phyloP scores from a whole-genome alignment of 768 basidiomycete species.

The Coprinellus aureogranulatus region DNA sequence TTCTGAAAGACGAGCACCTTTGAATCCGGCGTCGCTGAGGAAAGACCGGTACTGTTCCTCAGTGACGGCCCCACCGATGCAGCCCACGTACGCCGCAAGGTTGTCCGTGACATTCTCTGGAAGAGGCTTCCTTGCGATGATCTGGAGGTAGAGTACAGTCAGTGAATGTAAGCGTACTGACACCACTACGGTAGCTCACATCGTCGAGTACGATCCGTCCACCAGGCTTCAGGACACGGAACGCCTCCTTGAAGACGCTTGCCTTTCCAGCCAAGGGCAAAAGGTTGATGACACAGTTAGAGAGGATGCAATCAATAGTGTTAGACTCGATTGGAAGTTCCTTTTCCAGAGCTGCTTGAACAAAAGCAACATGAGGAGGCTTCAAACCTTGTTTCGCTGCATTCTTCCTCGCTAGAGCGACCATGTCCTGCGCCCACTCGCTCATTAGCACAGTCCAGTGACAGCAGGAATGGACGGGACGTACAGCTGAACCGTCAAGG shows the following conservation, averaged over 20 bases:
- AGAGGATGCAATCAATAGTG: conserved; percentile 54
- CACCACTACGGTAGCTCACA: conserved; percentile 23
- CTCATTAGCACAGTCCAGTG: background rate
- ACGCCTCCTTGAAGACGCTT: conserved; percentile 42
- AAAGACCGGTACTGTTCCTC: conserved; percentile 37
- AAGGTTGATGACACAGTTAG: conserved; percentile 58
- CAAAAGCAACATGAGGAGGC: conserved; percentile 50
- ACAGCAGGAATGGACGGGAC: conserved; percentile 8
- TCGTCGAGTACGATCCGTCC: conserved; percentile 54
- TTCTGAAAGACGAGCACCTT: conserved; percentile 23
- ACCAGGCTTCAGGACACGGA: conserved; percentile 53
- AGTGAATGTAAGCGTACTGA: background rate
- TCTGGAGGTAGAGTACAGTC: conserved; percentile 26
- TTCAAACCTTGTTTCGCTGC: conserved; percentile 38
- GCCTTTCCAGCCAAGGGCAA: conserved; percentile 41
- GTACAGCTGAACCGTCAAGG: conserved; percentile 49
- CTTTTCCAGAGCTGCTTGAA: conserved; percentile 39
- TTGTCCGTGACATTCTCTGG: conserved; percentile 41
- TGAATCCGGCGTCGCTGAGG: conserved; percentile 40
- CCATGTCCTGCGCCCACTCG: conserved; percentile 42
- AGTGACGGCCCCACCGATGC: conserved; percentile 46
- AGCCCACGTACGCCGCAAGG: conserved; percentile 40
- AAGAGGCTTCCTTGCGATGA: conserved; percentile 44
- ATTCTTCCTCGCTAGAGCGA: conserved; percentile 45
- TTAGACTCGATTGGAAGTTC: conserved; percentile 46